Percentiles rank a stretch among this genome's conserved stretches.
Evolutionary conservation across 1,284 basidiomycete species (phyloP).

Genomic region (Puccinia polysora): DNA sequence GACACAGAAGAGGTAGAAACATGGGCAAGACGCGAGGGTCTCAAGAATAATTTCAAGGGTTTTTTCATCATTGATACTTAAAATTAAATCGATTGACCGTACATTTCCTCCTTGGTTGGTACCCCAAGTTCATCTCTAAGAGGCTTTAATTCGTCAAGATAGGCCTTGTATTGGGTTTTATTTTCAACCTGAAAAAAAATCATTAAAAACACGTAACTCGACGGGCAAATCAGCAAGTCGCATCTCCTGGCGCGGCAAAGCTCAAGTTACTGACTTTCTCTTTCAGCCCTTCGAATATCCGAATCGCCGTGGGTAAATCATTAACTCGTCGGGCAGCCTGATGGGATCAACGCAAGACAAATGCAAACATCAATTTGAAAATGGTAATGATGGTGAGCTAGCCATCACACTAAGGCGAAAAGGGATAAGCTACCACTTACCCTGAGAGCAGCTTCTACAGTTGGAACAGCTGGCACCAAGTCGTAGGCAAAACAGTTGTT

Average conservation of each 20-base stretch:
- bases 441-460: conserved; percentile 38
- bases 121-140: conserved; percentile 81
- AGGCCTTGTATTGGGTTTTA: conserved; percentile 81
- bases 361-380: not conserved
- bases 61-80: no score
- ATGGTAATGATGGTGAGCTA: not conserved
- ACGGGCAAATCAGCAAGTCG: not conserved
- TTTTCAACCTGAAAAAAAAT: conserved; percentile 71
- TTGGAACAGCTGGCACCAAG: conserved; percentile 70
- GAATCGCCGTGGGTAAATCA: conserved; percentile 92
- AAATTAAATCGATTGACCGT: conserved; percentile 41
- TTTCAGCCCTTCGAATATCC: conserved; percentile 67
- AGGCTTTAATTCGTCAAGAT: conserved; percentile 78
- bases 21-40: no score
- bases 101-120: conserved; percentile 43
- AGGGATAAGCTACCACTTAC: not conserved
- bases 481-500: conserved; percentile 99
- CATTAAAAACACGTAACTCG: not conserved
- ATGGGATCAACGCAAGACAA: not conserved
- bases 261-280: conserved; percentile 48
- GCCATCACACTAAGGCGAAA: not conserved
- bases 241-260: no score
- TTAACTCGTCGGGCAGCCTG: conserved; percentile 85
- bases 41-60: no score
- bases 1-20: no score